Conservation (phyloP, 768 basidiomycete genomes). For the Tricholoma hemisulphureum region DNA sequence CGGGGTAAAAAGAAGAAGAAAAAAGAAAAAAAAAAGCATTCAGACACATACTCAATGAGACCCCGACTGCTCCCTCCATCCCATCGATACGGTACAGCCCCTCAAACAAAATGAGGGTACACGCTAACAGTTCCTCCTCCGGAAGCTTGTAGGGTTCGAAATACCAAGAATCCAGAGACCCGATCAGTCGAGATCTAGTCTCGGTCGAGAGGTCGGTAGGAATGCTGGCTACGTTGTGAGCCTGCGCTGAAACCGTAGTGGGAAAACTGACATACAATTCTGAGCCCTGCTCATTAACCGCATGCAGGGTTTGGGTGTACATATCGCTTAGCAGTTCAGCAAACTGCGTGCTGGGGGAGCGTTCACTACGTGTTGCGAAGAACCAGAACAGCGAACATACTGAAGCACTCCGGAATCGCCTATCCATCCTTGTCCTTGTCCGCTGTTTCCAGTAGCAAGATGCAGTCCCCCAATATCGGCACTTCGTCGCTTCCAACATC, state of each 20-base stretch:
- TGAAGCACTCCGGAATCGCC: constrained; percentile 44
- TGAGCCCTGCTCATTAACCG: constrained; percentile 57
- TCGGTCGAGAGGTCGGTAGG: constrained; percentile 46
- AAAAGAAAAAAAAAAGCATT: too few species aligned
- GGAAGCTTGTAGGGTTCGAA: constrained; percentile 87
- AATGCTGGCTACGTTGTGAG: constrained; percentile 31
- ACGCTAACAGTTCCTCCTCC: constrained; percentile 78
- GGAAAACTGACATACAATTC: constrained; percentile 38
- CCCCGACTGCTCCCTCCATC: constrained; percentile 55
- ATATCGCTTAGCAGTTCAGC: constrained; percentile 85
- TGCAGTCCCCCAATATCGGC: constrained; percentile 90
- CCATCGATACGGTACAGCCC: constrained; percentile 77
- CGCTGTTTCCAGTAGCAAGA: constrained; percentile 64
- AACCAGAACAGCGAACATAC: constrained; percentile 38
- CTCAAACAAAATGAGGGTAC: constrained; percentile 86
- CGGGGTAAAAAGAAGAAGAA: constrained; percentile 11
- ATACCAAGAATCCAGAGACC: constrained; percentile 73
- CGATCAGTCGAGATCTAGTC: constrained; percentile 63
- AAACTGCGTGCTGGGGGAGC: constrained; percentile 48
- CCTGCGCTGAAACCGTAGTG: not conserved
- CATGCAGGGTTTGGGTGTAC: constrained; percentile 74
- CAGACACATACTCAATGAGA: constrained; percentile 54
- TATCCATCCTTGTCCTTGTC: constrained; percentile 72
- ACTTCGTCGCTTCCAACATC: constrained; percentile 55
- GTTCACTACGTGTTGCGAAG: constrained; percentile 4